Evolutionary conservation across 2,329 filamentous ascomycete genomes (phyloP).

Genomic region (Arthrinium phaeospermum): DNA sequence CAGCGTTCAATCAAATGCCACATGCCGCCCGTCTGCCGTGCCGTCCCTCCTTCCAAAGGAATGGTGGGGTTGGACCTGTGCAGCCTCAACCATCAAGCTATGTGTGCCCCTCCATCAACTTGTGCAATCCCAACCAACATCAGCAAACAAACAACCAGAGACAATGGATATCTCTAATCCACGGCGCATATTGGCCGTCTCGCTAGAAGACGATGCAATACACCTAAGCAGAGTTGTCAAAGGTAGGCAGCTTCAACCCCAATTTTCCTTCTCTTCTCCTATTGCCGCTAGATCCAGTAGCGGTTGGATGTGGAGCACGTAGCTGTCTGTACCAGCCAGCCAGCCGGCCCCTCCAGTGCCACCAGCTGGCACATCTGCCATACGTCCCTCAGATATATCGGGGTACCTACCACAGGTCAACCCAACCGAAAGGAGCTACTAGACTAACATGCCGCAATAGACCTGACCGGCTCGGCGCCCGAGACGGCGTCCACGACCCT

Average conservation of each 20-base stretch:
- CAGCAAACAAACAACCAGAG: slow-evolving; percentile 18
- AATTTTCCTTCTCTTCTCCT: not conserved
- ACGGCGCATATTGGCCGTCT: slow-evolving; percentile 63
- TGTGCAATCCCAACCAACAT: slow-evolving; percentile 19
- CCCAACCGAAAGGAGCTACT: not conserved
- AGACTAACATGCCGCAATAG: slow-evolving; percentile 41
- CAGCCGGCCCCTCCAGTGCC: not conserved
- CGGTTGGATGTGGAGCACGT: not conserved
- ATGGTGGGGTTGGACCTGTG: slow-evolving; percentile 5
- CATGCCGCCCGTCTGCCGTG: not conserved
- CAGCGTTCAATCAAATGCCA: not conserved
- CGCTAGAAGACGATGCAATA: slow-evolving; percentile 51
- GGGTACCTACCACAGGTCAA: not conserved
- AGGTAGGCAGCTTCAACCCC: slow-evolving; percentile 45
- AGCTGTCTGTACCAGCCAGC: not conserved
- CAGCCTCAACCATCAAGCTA: not conserved
- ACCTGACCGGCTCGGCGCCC: slow-evolving; percentile 56
- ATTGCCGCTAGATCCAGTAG: not conserved
- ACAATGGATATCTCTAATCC: slow-evolving; percentile 54
- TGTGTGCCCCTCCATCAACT: slow-evolving; percentile 26
- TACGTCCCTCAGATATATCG: not conserved
- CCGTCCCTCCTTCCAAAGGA: slow-evolving; percentile 7
- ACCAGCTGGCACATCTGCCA: slow-evolving; percentile 14
- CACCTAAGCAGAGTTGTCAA: slow-evolving; percentile 58
- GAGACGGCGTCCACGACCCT: slow-evolving; percentile 48